These are phyloP conservation scores for Nicotiana sylvestris DNA, from an alignment of 257 asterid genomes.

Conservation along the genomic window DNA sequence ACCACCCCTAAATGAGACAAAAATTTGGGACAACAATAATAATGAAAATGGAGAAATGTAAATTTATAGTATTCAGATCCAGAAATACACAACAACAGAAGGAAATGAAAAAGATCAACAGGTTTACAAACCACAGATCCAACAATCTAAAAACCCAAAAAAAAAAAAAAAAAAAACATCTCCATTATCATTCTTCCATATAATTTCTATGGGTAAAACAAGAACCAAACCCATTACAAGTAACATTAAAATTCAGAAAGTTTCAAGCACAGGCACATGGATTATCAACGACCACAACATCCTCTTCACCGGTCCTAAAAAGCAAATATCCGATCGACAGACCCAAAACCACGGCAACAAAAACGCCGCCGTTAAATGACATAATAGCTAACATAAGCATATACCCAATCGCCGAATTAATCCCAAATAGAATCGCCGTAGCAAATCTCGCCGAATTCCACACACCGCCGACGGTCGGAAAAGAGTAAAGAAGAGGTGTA, in stretches of 20 bases:
- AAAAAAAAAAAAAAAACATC: not conserved
- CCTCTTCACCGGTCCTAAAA: conserved; percentile 61
- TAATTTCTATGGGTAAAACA: not conserved
- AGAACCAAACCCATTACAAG: not conserved
- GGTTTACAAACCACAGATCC: not conserved
- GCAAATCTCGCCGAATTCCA: conserved; percentile 31
- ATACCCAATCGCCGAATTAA: conserved; percentile 80
- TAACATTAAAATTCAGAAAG: not conserved
- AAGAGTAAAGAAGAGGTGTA: conserved; percentile 45
- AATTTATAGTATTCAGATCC: not conserved
- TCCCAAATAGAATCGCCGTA: conserved; percentile 54
- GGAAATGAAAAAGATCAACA: not conserved
- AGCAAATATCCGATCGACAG: conserved; percentile 60
- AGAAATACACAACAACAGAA: not conserved
- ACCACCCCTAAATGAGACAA: no score
- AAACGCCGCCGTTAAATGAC: conserved; percentile 88
- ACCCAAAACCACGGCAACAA: conserved; percentile 63
- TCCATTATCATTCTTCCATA: not conserved
- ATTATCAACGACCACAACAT: conserved; percentile 38
- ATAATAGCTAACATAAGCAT: conserved; percentile 78
- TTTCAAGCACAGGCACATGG: conserved; percentile 80
- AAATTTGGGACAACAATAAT: not conserved
- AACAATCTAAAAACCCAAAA: not conserved
- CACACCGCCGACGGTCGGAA: conserved; percentile 14
- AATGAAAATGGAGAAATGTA: not conserved